These are phyloP conservation scores for Acorus gramineus DNA, from an alignment of 106 monocot genomes.

Conservation along the genomic window DNA sequence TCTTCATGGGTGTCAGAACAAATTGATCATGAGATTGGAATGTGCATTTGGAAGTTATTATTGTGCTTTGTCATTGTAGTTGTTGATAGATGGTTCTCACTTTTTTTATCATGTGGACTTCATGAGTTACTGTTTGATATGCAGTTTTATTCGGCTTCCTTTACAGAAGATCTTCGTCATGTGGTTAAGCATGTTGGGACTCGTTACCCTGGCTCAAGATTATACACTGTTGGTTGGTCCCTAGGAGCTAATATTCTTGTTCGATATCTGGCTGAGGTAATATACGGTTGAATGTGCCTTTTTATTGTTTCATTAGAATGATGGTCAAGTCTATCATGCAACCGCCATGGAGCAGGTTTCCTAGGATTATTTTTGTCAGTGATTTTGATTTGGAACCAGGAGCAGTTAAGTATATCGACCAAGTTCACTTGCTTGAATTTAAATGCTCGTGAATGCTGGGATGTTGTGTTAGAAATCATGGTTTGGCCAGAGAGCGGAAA, in stretches of 20 bases:
- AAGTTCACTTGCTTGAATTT: too few species aligned
- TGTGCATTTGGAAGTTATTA: too few species aligned
- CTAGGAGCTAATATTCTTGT: constrained; percentile 92
- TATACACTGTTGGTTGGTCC: constrained; percentile 93
- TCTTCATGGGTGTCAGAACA: too few species aligned
- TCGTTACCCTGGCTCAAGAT: constrained; percentile 48
- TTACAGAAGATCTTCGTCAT: constrained; percentile 69
- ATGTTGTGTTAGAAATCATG: too few species aligned
- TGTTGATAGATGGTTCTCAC: neutral
- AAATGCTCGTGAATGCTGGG: too few species aligned
- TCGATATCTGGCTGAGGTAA: constrained; percentile 67
- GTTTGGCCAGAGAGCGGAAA: too few species aligned
- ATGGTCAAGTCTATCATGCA: neutral
- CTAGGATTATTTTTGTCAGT: too few species aligned
- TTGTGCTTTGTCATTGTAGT: neutral
- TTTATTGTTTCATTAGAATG: neutral
- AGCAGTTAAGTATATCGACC: too few species aligned
- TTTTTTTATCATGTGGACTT: neutral
- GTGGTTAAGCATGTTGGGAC: constrained; percentile 53
- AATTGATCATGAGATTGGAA: too few species aligned
- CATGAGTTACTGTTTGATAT: neutral
- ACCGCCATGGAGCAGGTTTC: too few species aligned
- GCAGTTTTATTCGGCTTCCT: constrained; percentile 98
- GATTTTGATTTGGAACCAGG: too few species aligned
- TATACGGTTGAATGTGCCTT: neutral